Base-by-base conservation (phyloP, 805 yeast genomes). In the Ogataea kodamae region DNA sequence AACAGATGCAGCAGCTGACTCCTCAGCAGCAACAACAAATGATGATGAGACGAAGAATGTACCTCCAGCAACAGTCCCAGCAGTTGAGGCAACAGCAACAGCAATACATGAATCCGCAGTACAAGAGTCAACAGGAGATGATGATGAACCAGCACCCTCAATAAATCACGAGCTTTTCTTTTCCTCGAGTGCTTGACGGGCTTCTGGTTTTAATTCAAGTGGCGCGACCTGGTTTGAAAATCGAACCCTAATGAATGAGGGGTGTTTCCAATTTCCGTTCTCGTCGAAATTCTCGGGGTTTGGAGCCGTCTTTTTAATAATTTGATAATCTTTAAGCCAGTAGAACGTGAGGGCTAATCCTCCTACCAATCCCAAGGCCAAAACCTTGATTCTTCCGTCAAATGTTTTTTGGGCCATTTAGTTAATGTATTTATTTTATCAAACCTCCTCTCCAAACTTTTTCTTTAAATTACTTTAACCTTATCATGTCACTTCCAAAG, bases 401-500 rank as follows among this genome's bases (percentile, higher is more conserved):
- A 50, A 41, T 6, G 54, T 43, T 35, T 56, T 56, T 11, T 26
- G 35, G 18, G 28, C 36, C 38, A 36, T 29, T 19, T 24, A 14
- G 30, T 7, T 25, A 18, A 25, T 32, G 5, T 25, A 10, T 32
- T n/a, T n/a, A n/a, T n/a, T n/a, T n/a, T n/a, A n/a, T n/a, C n/a
- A n/a, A n/a, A n/a, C n/a, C n/a, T n/a, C n/a, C n/a, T n/a, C n/a
- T n/a, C n/a, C n/a, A n/a, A n/a, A n/a, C n/a, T n/a, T n/a, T n/a
- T n/a, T n/a, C n/a, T n/a, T n/a, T n/a, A n/a, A n/a, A n/a, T n/a
- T n/a, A n/a, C n/a, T n/a, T n/a, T n/a, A n/a, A 19, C 24, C 36
- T 33, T 19, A 35, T 14, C 22, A 74, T 74, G 78, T 74, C 78
- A 4, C 66, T 89, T 55, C 95, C 97, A 26, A 90, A 87, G 64